Conservation (phyloP, 2,329 filamentous ascomycete genomes). For the Bipolaris cookei region DNA sequence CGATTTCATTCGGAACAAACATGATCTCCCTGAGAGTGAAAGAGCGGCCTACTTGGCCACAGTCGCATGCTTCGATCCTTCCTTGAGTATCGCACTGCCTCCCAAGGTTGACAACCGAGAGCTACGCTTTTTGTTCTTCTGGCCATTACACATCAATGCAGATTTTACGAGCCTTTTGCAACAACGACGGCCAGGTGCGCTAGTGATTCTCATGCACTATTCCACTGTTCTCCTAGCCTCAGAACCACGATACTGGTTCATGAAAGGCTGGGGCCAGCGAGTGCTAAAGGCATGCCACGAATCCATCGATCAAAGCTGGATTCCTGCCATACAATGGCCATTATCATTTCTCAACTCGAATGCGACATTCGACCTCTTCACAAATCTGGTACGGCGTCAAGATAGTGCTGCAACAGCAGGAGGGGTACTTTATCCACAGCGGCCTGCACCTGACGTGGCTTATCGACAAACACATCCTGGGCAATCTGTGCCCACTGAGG, state of each 20-base stretch:
- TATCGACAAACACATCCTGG: background rate
- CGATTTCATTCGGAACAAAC: conserved; percentile 29
- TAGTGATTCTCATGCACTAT: conserved; percentile 51
- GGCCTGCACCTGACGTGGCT: conserved; percentile 6
- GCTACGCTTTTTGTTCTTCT: conserved; percentile 45
- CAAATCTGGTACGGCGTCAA: conserved; percentile 1
- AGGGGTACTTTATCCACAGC: conserved; percentile 7
- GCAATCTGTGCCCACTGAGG: background rate
- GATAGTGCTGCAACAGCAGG: background rate
- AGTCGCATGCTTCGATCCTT: conserved; percentile 28
- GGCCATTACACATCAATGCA: conserved; percentile 47
- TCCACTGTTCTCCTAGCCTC: conserved; percentile 43
- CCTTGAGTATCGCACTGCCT: conserved; percentile 29
- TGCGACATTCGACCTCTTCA: conserved; percentile 15
- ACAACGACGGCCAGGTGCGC: conserved; percentile 40
- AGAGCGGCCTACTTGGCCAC: conserved; percentile 24
- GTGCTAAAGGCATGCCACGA: conserved; percentile 34
- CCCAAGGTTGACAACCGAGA: conserved; percentile 43
- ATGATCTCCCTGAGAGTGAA: conserved; percentile 26
- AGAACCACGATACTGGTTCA: conserved; percentile 51
- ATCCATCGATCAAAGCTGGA: conserved; percentile 34
- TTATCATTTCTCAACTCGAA: conserved; percentile 23
- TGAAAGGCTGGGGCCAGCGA: conserved; percentile 43
- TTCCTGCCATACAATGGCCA: conserved; percentile 36
- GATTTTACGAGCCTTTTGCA: conserved; percentile 43